Base-by-base conservation (phyloP, 2,329 filamentous ascomycete species). In the Colletotrichum sansevieriae region DNA sequence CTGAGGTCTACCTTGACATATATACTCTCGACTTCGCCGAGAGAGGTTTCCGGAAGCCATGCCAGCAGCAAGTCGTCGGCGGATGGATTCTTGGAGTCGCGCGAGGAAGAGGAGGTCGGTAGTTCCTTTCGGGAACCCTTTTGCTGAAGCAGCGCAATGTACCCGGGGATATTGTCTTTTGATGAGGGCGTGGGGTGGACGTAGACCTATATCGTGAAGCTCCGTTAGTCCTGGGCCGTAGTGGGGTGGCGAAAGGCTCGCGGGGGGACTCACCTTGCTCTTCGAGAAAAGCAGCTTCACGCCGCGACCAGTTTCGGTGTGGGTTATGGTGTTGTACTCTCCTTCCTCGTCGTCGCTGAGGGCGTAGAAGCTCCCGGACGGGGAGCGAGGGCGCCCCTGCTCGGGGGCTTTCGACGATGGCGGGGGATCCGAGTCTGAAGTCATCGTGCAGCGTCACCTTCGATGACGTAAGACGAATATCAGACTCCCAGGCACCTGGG, bases 271-370 rank as follows among this genome's bases (percentile, higher is more conserved):
- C 75, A 93, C 92, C 87, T 98, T 99, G 91, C 94, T 98, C 83
- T 99, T 99, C 20, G 94, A 95, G 76, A 92, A 98, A 13, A 99
- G 85, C 37, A 99, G 84, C 82, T 98, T 99, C 52, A 99, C 96
- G 2, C 95, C 96, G 72, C 89, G 89, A 0, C 92, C 92, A 2
- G 89, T 90, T 73, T 88, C 88, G 4, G 89, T 88, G 76, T 97
- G 93, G 4, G 93, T 92, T 75, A 99, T 94, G 18, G 94, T 98
- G 78, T 97, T 93, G 83, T 99, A 99, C 51, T 93, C 96, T 73
- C 92, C 92, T 81, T 98, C 96, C 72, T 97, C 95, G 76, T 97
- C 94, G 83, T 99, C 97, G 80, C 93, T 97, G 85, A 98, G 85
- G 76, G 95, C 95, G 84, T 97, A 98, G 84, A 95, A 96, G 75